Evolutionary conservation across 2,329 filamentous ascomycete genomes (phyloP).

Genomic region (Podosphaera leucotricha): DNA sequence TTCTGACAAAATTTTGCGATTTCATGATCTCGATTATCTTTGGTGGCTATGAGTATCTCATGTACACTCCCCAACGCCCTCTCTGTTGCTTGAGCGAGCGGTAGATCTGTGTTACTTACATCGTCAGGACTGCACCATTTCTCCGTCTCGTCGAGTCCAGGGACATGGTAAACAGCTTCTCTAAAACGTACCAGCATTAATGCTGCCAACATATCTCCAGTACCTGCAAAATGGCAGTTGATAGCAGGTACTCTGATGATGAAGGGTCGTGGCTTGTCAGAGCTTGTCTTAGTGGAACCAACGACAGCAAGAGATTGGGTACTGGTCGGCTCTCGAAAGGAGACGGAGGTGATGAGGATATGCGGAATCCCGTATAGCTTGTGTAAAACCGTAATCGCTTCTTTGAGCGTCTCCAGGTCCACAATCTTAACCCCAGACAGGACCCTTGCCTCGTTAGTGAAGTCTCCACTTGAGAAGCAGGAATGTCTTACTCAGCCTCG

Average conservation of each 20-base stretch:
- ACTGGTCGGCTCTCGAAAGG: constrained; percentile 29
- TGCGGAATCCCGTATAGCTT: constrained; percentile 56
- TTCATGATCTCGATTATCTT: constrained; percentile 39
- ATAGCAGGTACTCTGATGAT: constrained; percentile 67
- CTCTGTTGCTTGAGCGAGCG: constrained; percentile 61
- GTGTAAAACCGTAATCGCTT: constrained; percentile 60
- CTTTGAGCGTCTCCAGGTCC: constrained; percentile 45
- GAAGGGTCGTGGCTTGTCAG: constrained; percentile 56
- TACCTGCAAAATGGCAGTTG: constrained; percentile 87
- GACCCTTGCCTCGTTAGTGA: constrained; percentile 26
- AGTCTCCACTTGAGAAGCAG: background rate
- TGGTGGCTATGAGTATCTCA: constrained; percentile 46
- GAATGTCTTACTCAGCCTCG: constrained; percentile 56
- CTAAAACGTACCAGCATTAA: constrained; percentile 70
- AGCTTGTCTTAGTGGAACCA: constrained; percentile 46
- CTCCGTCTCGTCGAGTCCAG: constrained; percentile 25
- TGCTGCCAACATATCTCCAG: constrained; percentile 95
- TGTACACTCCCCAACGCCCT: constrained; percentile 90
- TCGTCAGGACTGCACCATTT: constrained; percentile 61
- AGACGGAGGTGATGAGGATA: constrained; percentile 74
- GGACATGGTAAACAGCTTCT: constrained; percentile 40
- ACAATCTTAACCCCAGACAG: constrained; percentile 68
- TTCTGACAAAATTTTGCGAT: constrained; percentile 28
- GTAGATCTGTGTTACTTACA: constrained; percentile 45
- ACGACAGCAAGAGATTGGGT: constrained; percentile 42